These are phyloP conservation scores for Madurella fahalii DNA, from an alignment of 2,329 filamentous ascomycete species.

Conservation along the genomic window DNA sequence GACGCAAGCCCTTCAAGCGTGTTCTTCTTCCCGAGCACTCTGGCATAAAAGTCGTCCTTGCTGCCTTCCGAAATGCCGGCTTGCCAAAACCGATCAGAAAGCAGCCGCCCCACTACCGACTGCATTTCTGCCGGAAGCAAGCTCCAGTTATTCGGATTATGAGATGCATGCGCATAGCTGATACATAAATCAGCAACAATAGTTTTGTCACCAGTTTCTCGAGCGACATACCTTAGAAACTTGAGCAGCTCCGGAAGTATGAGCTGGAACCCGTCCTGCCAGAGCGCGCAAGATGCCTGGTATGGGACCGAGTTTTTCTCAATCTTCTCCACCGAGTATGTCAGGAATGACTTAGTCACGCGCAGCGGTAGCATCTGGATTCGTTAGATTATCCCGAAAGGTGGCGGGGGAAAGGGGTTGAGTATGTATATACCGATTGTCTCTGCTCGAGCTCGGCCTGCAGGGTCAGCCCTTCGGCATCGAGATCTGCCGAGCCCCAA, in stretches of 20 bases:
- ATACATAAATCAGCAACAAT: constrained; percentile 10
- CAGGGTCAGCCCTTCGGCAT: constrained; percentile 72
- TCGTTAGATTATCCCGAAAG: constrained; percentile 2
- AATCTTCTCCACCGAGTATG: constrained; percentile 85
- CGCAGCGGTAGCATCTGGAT: constrained; percentile 68
- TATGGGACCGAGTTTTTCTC: constrained; percentile 70
- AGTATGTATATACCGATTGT: constrained; percentile 51
- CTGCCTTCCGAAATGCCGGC: constrained; percentile 93
- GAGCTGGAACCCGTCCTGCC: constrained; percentile 74
- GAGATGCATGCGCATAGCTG: constrained; percentile 85
- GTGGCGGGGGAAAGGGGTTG: no score
- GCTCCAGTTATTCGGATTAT: constrained; percentile 81
- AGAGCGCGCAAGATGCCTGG: constrained; percentile 72
- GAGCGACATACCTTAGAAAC: constrained; percentile 60
- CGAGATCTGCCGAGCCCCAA: constrained; percentile 75
- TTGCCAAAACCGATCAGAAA: constrained; percentile 98
- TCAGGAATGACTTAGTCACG: constrained; percentile 86
- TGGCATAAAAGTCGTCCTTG: constrained; percentile 92
- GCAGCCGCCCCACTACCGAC: constrained; percentile 70
- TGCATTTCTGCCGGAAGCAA: constrained; percentile 72
- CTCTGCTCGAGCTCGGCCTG: constrained; percentile 76
- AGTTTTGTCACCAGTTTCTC: not conserved
- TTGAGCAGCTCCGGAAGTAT: constrained; percentile 85
- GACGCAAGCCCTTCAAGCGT: constrained; percentile 93
- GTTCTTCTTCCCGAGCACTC: constrained; percentile 81